Evolutionary conservation across 2,329 filamentous ascomycete species (phyloP).

Genomic region (Biscogniauxia marginata): DNA sequence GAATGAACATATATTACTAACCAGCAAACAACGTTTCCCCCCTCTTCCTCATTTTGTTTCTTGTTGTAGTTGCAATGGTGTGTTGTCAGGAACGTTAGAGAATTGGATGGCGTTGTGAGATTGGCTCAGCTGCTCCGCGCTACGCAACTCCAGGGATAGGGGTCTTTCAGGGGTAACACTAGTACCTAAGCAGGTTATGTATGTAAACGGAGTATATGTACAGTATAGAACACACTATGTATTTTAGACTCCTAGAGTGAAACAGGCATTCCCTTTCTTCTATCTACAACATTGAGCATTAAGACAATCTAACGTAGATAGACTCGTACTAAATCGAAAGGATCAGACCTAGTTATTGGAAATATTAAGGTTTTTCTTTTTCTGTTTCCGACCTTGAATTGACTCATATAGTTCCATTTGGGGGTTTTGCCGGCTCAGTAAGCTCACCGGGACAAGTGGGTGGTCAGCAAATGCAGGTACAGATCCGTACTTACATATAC

Average conservation of each 20-base stretch:
- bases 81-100: not conserved
- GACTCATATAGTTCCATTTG: too few species aligned
- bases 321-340: not conserved
- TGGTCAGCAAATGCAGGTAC: not conserved
- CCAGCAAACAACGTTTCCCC: too few species aligned
- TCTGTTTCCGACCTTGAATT: too few species aligned
- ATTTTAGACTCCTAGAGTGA: not conserved
- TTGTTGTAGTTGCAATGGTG: not conserved
- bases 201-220: too few species aligned
- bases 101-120: not conserved
- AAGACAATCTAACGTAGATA: not conserved
- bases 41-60: not conserved
- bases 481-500: too few species aligned
- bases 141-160: not conserved
- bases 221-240: too few species aligned
- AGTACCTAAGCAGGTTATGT: too few species aligned
- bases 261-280: not conserved
- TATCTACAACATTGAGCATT: not conserved
- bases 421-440: too few species aligned
- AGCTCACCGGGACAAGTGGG: too few species aligned
- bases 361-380: not conserved
- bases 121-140: not conserved
- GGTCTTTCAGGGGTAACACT: not conserved
- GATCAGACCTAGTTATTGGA: not conserved
- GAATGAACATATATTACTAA: too few species aligned